Evolutionary conservation across 2,329 filamentous ascomycete species (phyloP).

Genomic region (Claviceps paspali): DNA sequence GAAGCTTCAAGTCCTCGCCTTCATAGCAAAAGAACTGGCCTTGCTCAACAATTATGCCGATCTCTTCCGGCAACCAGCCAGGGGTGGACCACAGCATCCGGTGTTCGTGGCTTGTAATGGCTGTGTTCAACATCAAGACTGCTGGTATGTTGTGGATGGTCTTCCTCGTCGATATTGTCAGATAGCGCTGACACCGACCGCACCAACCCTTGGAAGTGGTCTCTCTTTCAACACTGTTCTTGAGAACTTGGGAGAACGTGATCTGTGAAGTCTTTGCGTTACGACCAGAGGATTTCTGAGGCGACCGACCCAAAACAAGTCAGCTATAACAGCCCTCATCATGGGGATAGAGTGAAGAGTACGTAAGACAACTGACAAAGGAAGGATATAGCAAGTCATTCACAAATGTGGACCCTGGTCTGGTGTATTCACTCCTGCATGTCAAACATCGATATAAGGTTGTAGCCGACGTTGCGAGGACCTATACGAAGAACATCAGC

Average conservation of each 20-base stretch:
- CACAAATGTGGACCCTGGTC: constrained; percentile 63
- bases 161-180: constrained; percentile 72
- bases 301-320: background rate
- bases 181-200: constrained; percentile 76
- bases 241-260: constrained; percentile 83
- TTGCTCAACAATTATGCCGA: constrained; percentile 78
- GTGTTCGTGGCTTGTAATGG: constrained; percentile 55
- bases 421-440: constrained; percentile 73
- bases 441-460: constrained; percentile 70
- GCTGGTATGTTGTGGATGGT: constrained; percentile 68
- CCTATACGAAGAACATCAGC: constrained; percentile 11
- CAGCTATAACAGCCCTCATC: background rate
- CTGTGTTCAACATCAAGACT: constrained; percentile 80
- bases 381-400: constrained; percentile 74
- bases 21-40: constrained; percentile 94
- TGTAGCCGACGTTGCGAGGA: constrained; percentile 54
- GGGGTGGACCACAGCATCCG: constrained; percentile 75
- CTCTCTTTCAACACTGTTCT: constrained; percentile 79
- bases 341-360: background rate
- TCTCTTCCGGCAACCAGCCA: constrained; percentile 84
- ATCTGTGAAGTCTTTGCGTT: constrained; percentile 36
- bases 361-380: constrained; percentile 13
- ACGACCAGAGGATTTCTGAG: constrained; percentile 32
- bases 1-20: constrained; percentile 71
- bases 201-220: constrained; percentile 89